Evolutionary conservation across 2,329 filamentous ascomycete species (phyloP).

Genomic region (Diaporthe citri): DNA sequence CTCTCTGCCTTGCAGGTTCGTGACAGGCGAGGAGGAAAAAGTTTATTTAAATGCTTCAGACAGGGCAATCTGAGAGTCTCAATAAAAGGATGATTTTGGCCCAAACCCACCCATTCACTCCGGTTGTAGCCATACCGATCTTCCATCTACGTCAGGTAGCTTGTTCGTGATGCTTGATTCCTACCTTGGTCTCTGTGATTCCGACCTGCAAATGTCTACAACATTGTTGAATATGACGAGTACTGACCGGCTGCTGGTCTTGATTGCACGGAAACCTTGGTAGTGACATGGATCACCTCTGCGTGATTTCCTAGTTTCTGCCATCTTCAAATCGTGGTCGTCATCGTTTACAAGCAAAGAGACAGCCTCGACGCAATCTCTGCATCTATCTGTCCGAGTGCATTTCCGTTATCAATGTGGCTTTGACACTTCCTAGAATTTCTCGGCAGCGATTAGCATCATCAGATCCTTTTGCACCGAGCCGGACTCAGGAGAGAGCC

Average conservation of each 20-base stretch:
- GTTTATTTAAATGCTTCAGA: constrained; percentile 22
- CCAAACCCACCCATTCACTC: neutral
- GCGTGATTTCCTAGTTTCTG: neutral
- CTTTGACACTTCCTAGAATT: neutral
- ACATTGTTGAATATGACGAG: neutral
- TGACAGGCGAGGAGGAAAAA: constrained; percentile 12
- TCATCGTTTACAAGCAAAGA: neutral
- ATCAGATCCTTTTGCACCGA: neutral
- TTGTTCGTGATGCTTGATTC: neutral
- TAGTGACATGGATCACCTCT: neutral
- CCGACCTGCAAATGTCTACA: neutral
- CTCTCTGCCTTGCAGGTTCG: constrained; percentile 27
- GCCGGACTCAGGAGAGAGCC: neutral
- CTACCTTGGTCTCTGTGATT: neutral
- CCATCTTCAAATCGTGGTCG: neutral
- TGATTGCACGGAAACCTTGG: neutral
- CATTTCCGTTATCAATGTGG: neutral
- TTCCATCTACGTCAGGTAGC: neutral
- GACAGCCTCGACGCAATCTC: no score
- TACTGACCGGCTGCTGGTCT: neutral
- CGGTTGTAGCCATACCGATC: neutral
- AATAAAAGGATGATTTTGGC: constrained; percentile 24
- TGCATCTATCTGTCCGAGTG: neutral
- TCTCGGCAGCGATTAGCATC: neutral
- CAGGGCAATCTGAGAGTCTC: constrained; percentile 17